Conservation (phyloP, 116 monocot genomes). For the Phalaenopsis hybrid region DNA sequence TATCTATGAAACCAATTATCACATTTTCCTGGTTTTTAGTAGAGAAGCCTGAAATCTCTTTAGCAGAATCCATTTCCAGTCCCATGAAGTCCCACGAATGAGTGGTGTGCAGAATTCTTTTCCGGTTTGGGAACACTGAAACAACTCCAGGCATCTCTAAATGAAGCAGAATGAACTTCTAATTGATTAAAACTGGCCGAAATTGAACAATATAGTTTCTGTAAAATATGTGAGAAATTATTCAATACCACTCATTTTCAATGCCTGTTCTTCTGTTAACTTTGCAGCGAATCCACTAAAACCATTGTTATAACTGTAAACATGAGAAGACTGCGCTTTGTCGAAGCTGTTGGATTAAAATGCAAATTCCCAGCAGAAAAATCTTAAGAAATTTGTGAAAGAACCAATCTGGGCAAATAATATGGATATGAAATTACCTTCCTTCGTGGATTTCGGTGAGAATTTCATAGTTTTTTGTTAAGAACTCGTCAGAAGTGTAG, state of each 20-base stretch:
- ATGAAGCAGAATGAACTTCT: neutral
- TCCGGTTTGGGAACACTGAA: slow-evolving; percentile 64
- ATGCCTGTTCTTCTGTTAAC: slow-evolving; percentile 63
- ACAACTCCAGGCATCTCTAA: slow-evolving; percentile 67
- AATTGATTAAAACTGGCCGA: neutral
- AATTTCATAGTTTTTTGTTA: slow-evolving; percentile 49
- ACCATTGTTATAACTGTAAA: slow-evolving; percentile 62
- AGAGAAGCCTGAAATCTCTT: slow-evolving; percentile 64
- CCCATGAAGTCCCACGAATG: slow-evolving; percentile 96
- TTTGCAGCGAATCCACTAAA: slow-evolving; percentile 89
- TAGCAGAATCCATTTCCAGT: slow-evolving; percentile 37
- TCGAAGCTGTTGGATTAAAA: slow-evolving; percentile 32
- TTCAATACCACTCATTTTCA: slow-evolving; percentile 43
- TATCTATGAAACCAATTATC: slow-evolving; percentile 91
- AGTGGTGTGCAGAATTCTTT: slow-evolving; percentile 65
- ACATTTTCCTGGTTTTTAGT: slow-evolving; percentile 84
- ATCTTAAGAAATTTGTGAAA: no score
- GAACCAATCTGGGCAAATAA: neutral
- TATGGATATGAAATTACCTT: slow-evolving; percentile 35
- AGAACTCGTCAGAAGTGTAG: slow-evolving; percentile 31
- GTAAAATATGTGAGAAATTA: neutral
- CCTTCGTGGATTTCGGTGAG: slow-evolving; percentile 65
- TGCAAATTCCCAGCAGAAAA: neutral
- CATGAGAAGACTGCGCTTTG: slow-evolving; percentile 55
- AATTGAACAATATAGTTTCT: neutral